phyloP scores from a whole-genome alignment of 345 rosid genomes.

The Hibiscus tridactylites region DNA sequence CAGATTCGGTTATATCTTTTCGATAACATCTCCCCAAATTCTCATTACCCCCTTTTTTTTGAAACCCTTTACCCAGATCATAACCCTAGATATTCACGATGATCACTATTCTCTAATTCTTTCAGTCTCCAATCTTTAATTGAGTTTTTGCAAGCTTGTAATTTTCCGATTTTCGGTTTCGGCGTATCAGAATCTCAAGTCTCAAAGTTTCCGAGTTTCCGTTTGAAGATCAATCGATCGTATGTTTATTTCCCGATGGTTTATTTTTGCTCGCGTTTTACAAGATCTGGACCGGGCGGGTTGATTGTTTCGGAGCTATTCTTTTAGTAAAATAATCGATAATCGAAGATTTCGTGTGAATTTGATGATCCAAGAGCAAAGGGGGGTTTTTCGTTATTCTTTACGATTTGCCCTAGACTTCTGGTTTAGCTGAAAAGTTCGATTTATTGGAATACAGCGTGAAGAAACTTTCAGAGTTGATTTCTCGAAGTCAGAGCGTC shows the following conservation, averaged over 20 bases:
- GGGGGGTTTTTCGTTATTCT: background rate
- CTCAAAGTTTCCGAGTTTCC: background rate
- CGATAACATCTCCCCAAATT: background rate
- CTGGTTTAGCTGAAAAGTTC: background rate
- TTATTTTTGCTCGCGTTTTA: background rate
- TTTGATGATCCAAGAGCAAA: background rate
- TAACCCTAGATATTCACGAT: background rate
- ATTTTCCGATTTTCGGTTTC: background rate
- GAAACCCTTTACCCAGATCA: background rate
- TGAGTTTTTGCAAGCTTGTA: background rate
- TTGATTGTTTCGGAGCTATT: background rate
- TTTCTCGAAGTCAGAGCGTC: background rate
- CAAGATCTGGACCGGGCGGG: background rate
- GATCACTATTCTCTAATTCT: background rate
- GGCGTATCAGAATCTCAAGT: background rate
- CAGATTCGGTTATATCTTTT: background rate
- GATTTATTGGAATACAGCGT: background rate
- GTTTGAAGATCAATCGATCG: background rate
- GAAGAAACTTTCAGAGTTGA: background rate
- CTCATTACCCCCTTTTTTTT: background rate
- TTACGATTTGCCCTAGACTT: background rate
- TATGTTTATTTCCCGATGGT: background rate
- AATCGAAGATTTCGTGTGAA: conserved; percentile 1
- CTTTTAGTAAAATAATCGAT: background rate
- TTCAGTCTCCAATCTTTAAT: background rate